Base-by-base conservation (phyloP, 2,329 filamentous ascomycete genomes). In the Fusarium domesticum region DNA sequence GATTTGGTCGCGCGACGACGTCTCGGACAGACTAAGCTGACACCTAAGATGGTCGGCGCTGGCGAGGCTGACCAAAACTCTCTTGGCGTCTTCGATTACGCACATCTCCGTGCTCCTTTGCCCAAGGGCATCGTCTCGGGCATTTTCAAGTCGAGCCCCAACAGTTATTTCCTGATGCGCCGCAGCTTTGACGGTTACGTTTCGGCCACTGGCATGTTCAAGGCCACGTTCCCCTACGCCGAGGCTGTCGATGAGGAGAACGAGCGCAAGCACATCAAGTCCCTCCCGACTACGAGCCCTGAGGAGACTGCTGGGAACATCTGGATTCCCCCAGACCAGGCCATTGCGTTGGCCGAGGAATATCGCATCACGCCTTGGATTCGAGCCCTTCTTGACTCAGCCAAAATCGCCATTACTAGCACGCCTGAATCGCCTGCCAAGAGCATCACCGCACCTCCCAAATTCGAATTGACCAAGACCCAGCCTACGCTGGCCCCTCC, bases 231-330 rank as follows among this genome's bases (percentile, higher is more conserved):
- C 61, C 88, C 88, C 6, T 90, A 86, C 68, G 85, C 88, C 34
- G 81, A 85, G 50, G 72, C 77, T 16, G 71, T 76, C 20, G 87
- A 93, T 56, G 88, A 93, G 63, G 81, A 88, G 58, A 70, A 72
- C 2, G 88, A 95, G 72, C 85, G 88, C 64, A 82, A 78, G 60
- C 91, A 89, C 69, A 84, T 98, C 70, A 96, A 96, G 73, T 81
- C 79, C 6, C 83, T 93, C 19, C 70, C 81, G 25, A 85, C 85
- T 20, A 95, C 91, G 8, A 95, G 90, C 58, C 77, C 78, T 44
- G 91, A 97, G 64, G 93, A 97, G 74, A 90, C 93, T 20, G 93
- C 93, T 18, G 93, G 93, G 35, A 98, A 96, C 67, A 83, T 98
- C 40, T 98, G 93, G 93, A 91, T 97, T 39, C 83, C 89, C 36